These are phyloP conservation scores for Fulvia fulva DNA, from an alignment of 2,329 filamentous ascomycete species.

Conservation along the genomic window DNA sequence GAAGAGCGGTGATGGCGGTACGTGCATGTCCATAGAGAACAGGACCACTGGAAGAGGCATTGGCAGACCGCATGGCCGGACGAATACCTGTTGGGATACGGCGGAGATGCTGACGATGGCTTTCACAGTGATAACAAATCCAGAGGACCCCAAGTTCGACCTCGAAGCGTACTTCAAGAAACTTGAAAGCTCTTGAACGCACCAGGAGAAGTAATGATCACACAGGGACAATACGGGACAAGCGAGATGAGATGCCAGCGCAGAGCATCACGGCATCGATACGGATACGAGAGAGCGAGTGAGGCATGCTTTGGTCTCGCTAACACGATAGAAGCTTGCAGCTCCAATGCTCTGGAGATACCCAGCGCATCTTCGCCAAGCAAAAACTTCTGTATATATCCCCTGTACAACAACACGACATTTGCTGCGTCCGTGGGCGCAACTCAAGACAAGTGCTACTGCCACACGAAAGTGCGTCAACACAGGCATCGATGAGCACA, in stretches of 20 bases:
- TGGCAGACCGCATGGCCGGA: neutral
- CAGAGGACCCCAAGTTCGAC: constrained; percentile 85
- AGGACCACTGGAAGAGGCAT: neutral
- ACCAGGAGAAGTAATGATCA: constrained; percentile 3
- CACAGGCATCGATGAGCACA: neutral
- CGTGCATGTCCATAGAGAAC: constrained; percentile 8
- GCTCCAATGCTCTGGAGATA: constrained; percentile 9
- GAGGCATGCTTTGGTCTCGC: neutral
- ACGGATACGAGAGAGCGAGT: neutral
- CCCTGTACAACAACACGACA: constrained; percentile 16
- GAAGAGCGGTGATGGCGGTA: constrained; percentile 34
- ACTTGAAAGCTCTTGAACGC: constrained; percentile 43
- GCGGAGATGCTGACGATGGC: constrained; percentile 6
- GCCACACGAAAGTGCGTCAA: neutral
- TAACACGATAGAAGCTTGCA: constrained; percentile 4
- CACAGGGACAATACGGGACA: neutral
- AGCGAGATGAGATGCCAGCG: neutral
- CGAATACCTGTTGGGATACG: neutral
- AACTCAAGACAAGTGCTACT: neutral
- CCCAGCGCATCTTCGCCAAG: constrained; percentile 13
- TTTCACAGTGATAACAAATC: constrained; percentile 64
- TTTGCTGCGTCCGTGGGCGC: neutral
- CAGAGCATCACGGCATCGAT: neutral
- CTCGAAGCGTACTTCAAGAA: constrained; percentile 74
- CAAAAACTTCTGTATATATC: constrained; percentile 18